A percentile compares a stretch with the other conserved stretches of the same genome.
phyloP scores from a whole-genome alignment of 305 asterid species.

The Fraxinus dipetala region DNA sequence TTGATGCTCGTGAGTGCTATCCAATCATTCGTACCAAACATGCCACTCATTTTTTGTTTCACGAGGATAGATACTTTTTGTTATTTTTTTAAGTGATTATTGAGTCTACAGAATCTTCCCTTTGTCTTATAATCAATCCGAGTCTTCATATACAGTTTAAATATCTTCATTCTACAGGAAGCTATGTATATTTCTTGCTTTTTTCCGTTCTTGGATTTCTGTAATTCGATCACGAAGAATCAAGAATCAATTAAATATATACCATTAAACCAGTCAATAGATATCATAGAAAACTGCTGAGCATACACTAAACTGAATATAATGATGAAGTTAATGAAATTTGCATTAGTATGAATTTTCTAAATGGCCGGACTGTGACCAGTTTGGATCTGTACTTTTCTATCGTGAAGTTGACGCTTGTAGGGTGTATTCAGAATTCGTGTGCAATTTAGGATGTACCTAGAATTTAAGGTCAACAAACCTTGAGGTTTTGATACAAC shows the following conservation, averaged over 20 bases:
- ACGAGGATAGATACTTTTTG: neutral
- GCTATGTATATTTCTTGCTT: neutral
- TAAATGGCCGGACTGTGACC: neutral
- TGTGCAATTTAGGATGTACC: neutral
- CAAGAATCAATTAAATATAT: neutral
- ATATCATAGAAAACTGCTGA: neutral
- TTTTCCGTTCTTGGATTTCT: neutral
- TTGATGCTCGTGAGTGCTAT: neutral
- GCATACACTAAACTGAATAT: neutral
- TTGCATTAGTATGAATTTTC: neutral
- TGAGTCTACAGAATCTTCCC: neutral
- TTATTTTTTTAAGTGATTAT: neutral
- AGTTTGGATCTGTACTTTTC: neutral
- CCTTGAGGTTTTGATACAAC: neutral
- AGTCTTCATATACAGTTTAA: neutral
- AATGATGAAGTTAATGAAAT: neutral
- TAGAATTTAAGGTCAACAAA: neutral
- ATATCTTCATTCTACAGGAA: neutral
- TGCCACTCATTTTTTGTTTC: neutral
- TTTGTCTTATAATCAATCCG: neutral
- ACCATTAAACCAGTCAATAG: neutral
- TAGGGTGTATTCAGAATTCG: neutral
- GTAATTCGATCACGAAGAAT: neutral
- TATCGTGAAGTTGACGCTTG: neutral
- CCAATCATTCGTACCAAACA: neutral